Conservation (phyloP, 176 grass and related monocot species). For the Raddia guianensis region DNA sequence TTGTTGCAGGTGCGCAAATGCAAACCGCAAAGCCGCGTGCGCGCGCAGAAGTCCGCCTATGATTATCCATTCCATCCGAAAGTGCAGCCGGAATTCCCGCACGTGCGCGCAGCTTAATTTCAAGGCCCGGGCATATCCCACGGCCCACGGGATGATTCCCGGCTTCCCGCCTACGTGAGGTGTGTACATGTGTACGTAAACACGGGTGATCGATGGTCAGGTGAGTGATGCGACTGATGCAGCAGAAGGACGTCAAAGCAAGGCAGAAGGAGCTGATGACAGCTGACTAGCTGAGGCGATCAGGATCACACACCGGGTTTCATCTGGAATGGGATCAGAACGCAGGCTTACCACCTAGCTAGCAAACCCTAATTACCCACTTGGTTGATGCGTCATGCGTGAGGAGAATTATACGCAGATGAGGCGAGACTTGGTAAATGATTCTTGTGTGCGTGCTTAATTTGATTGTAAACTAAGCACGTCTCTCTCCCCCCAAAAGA, state of each 20-base stretch:
- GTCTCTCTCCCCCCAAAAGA: background rate
- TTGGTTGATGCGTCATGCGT: background rate
- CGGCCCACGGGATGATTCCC: constrained; percentile 12
- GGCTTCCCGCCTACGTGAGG: constrained; percentile 1
- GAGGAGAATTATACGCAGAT: background rate
- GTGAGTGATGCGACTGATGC: background rate
- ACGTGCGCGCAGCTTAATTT: constrained; percentile 25
- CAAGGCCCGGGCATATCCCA: constrained; percentile 25
- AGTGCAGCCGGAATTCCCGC: constrained; percentile 29
- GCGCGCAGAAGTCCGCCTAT: constrained; percentile 27
- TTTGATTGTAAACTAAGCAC: background rate
- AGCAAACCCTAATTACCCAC: no score
- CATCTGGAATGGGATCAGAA: background rate
- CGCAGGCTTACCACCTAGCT: background rate
- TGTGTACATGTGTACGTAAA: background rate
- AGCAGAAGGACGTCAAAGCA: constrained; percentile 11
- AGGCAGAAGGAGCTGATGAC: background rate
- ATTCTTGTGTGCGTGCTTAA: background rate
- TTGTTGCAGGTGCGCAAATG: background rate
- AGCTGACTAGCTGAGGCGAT: background rate
- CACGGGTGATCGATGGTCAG: background rate
- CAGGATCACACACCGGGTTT: background rate
- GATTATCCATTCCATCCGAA: constrained; percentile 37
- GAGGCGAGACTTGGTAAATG: background rate
- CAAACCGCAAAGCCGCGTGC: background rate